A percentile compares a stretch with the other conserved stretches of the same genome.
These are phyloP conservation scores for Cutaneotrichosporon sp. DNA, from an alignment of 1,284 basidiomycete species.

Conservation along the genomic window DNA sequence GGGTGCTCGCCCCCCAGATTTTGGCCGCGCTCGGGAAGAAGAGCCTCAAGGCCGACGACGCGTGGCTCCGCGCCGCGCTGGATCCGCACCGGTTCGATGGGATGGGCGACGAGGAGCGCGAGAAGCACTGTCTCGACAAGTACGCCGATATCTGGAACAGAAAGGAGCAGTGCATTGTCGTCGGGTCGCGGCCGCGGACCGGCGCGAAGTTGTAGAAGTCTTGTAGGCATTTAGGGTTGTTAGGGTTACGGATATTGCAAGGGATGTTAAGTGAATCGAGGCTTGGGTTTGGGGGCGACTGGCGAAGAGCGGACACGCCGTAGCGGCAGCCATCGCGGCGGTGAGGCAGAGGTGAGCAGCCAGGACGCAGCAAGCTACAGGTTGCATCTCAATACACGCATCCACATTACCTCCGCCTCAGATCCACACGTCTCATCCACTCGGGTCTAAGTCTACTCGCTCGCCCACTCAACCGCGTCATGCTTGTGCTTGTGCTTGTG, in stretches of 20 bases:
- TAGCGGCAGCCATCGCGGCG: too few species aligned
- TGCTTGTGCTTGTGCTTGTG: slow-evolving; percentile 13
- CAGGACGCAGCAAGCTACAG: too few species aligned
- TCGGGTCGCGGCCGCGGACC: not conserved
- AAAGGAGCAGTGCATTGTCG: slow-evolving; percentile 11
- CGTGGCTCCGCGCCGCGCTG: slow-evolving; percentile 22
- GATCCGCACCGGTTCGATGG: slow-evolving; percentile 41
- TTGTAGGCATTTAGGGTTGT: slow-evolving; percentile 2
- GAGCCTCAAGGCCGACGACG: not conserved
- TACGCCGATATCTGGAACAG: slow-evolving; percentile 39
- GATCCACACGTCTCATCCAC: too few species aligned
- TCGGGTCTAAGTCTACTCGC: too few species aligned
- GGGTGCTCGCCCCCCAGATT: slow-evolving; percentile 30
- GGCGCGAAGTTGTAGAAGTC: slow-evolving; percentile 4
- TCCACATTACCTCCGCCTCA: too few species aligned
- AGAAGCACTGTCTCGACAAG: slow-evolving; percentile 21
- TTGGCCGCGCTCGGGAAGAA: slow-evolving; percentile 12
- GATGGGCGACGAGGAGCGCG: slow-evolving; percentile 4
- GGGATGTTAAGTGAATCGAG: not conserved
- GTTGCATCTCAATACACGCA: too few species aligned
- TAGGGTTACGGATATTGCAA: not conserved
- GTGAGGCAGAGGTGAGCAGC: too few species aligned
- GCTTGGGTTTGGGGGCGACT: too few species aligned
- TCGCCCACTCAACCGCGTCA: not conserved
- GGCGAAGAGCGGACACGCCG: too few species aligned